Evolutionary conservation across 352 stramenopile species (phyloP), one percentile per base, ranked within the genome.

Genomic region (Pythium angustatum): DNA sequence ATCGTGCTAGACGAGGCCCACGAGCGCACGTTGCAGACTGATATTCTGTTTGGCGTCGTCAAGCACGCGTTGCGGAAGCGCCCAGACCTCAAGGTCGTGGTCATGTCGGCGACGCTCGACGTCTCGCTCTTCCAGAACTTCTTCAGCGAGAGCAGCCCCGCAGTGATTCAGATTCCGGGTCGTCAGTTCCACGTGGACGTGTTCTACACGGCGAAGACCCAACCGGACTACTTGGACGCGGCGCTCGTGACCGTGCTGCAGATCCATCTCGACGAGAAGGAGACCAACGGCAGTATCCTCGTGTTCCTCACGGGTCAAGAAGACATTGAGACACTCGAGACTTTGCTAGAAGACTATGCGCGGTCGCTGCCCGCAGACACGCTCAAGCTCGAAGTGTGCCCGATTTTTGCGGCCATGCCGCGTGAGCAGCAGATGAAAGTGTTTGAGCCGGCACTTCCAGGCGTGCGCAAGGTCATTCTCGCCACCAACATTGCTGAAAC

Each of bases 21-120:
- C 73, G 90, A 92, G 64, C 81, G 83, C 22, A 97, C 93, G 66
- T 58, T 94, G 48, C 76, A 96, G 75, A 96, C 86, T n/a, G 87
- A 96, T 67, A 97, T 98, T 58, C 70, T 98, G 36, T 93, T 92
- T 64, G 77, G 83, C 8, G 92, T 98, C 64, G 80, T 94, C 48
- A 92, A 94, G 76, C 83, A 78, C 19, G 90, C 89, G 22, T 75
- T 95, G 71, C 69, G 86, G 40, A 88, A 85, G 62, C 82, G 88
- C 34, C 85, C 77, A 40, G 79, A 95, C 58, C 77, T 99, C n/a
- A 94, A 92, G 60, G 86, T 99, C 12, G 87, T 99, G 27, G 93
- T 99, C 61, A 99, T 99, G 96, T 99, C 93, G n/a, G 98, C 97
- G 41, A 99, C 97, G 33, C 76, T 99, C 26, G 92, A 99, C 64